These are phyloP conservation scores for Hymenoscyphus infarciens DNA, from an alignment of 2,329 filamentous ascomycete genomes.

Conservation along the genomic window DNA sequence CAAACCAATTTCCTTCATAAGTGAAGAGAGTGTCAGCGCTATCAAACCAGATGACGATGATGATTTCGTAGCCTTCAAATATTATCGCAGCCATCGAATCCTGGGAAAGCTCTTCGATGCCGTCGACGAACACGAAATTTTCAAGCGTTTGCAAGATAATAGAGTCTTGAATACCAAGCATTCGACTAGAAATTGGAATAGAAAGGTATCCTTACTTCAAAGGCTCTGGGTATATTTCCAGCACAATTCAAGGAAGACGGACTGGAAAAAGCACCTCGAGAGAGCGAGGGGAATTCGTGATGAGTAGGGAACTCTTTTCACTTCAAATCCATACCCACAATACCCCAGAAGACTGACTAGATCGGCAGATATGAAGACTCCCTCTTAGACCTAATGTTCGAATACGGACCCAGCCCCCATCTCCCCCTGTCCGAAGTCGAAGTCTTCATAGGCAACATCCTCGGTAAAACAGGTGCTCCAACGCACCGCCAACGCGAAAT, in stretches of 20 bases:
- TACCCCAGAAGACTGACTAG: background rate
- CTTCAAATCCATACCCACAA: background rate
- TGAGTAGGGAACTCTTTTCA: background rate
- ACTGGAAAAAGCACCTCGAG: background rate
- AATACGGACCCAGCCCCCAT: background rate
- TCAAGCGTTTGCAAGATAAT: conserved; percentile 4
- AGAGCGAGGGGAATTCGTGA: conserved; percentile 1
- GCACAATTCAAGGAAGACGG: background rate
- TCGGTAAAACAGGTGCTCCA: conserved; percentile 3
- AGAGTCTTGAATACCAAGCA: background rate
- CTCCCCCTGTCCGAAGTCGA: background rate
- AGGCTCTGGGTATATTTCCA: background rate
- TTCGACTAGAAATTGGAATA: background rate
- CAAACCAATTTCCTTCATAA: conserved; percentile 7
- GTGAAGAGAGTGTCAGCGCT: background rate
- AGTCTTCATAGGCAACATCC: conserved; percentile 4
- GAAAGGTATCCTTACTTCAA: background rate
- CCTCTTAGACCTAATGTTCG: background rate
- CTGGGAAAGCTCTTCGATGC: conserved; percentile 4
- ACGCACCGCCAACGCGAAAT: conserved; percentile 1
- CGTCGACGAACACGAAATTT: conserved; percentile 2
- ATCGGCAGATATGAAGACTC: background rate
- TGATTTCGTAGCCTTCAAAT: conserved; percentile 2
- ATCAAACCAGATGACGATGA: background rate
- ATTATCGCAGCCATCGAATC: background rate